Conservation (phyloP, 1,284 basidiomycete genomes). For the Trametes pubescens region DNA sequence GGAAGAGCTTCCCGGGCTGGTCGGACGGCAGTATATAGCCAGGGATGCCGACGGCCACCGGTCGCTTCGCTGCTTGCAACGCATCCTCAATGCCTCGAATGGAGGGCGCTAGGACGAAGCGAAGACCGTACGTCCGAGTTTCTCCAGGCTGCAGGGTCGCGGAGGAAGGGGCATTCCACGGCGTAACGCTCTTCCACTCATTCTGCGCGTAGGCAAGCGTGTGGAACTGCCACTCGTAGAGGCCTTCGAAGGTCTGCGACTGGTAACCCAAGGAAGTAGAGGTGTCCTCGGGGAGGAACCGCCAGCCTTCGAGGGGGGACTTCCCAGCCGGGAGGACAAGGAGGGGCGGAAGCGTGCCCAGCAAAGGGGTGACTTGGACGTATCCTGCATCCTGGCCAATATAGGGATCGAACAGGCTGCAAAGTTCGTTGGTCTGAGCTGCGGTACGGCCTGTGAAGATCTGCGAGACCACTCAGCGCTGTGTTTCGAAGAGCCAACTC, state of each 20-base stretch:
- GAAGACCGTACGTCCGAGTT: slow-evolving; percentile 61
- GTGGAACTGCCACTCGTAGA: slow-evolving; percentile 70
- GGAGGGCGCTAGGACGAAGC: slow-evolving; percentile 58
- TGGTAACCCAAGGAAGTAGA: slow-evolving; percentile 58
- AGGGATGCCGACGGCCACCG: slow-evolving; percentile 62
- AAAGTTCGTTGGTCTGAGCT: slow-evolving; percentile 58
- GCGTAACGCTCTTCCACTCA: slow-evolving; percentile 60
- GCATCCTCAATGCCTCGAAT: slow-evolving; percentile 60
- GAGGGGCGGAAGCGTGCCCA: slow-evolving; percentile 62
- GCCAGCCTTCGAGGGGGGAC: slow-evolving; percentile 66
- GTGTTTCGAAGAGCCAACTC: not conserved
- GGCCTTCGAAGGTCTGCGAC: slow-evolving; percentile 66
- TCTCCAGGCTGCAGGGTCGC: slow-evolving; percentile 55
- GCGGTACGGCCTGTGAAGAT: slow-evolving; percentile 65
- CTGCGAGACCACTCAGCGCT: slow-evolving; percentile 36
- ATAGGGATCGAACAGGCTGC: slow-evolving; percentile 66
- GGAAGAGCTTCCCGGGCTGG: slow-evolving; percentile 60
- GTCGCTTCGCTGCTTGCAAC: slow-evolving; percentile 50
- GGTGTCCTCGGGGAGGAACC: slow-evolving; percentile 61
- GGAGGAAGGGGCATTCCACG: slow-evolving; percentile 66
- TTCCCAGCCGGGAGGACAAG: slow-evolving; percentile 57
- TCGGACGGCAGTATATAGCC: slow-evolving; percentile 63
- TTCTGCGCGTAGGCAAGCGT: slow-evolving; percentile 65
- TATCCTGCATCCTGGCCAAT: slow-evolving; percentile 66
- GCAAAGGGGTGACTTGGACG: slow-evolving; percentile 58